Conservation (phyloP, 352 stramenopile species). For the Phytopythium litorale region DNA sequence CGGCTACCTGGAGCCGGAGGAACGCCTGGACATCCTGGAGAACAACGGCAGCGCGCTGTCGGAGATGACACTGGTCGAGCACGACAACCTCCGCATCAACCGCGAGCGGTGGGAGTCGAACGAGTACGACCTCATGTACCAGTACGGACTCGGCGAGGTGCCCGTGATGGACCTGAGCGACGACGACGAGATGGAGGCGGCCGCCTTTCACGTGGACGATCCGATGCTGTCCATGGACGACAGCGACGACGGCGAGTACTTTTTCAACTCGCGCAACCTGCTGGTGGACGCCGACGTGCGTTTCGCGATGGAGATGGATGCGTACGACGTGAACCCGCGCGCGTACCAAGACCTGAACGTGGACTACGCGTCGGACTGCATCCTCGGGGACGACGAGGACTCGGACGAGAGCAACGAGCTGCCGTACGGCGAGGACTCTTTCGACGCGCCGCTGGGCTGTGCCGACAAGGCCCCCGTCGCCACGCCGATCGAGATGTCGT, state of each 20-base stretch:
- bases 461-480: constrained; percentile 11
- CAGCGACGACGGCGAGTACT: constrained; percentile 53
- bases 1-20: constrained; percentile 73
- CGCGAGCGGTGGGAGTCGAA: constrained; percentile 83
- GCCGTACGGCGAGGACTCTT: constrained; percentile 59
- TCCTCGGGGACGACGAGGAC: constrained; percentile 53
- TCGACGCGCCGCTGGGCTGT: constrained; percentile 37
- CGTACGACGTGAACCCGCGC: constrained; percentile 53
- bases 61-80: constrained; percentile 64
- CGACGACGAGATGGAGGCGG: constrained; percentile 47
- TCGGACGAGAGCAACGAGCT: constrained; percentile 54
- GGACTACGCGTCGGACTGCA: constrained; percentile 70
- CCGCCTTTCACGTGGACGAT: constrained; percentile 30
- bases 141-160: constrained; percentile 69
- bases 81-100: constrained; percentile 69
- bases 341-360: constrained; percentile 60
- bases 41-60: constrained; percentile 56
- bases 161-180: constrained; percentile 51
- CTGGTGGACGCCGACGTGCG: constrained; percentile 47
- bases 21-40: constrained; percentile 74
- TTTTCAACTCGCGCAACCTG: constrained; percentile 38
- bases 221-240: constrained; percentile 50
- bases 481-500: constrained; percentile 57
- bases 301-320: constrained; percentile 71
- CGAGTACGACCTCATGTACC: constrained; percentile 82